Conservation (phyloP, 1,284 basidiomycete genomes). For the Cutaneotrichosporon cutaneum region DNA sequence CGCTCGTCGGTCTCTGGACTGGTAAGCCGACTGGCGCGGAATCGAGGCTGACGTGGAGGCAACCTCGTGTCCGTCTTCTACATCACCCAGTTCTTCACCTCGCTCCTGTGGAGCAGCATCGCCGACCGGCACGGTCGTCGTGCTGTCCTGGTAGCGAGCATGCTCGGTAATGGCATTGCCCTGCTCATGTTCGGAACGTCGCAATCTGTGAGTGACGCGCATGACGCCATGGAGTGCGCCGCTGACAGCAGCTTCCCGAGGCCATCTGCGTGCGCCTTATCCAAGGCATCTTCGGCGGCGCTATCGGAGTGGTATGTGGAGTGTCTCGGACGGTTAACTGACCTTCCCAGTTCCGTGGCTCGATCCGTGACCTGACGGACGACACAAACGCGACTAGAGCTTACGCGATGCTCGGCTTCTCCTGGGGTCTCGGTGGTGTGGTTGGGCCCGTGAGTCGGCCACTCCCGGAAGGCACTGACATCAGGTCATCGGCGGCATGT, state of each 20-base stretch:
- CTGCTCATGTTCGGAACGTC: slow-evolving; percentile 77
- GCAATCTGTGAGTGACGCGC: slow-evolving; percentile 56
- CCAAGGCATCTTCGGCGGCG: slow-evolving; percentile 93
- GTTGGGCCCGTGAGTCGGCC: slow-evolving; percentile 46
- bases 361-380: slow-evolving; percentile 76
- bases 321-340: background rate
- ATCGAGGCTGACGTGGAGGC: slow-evolving; percentile 28
- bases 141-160: slow-evolving; percentile 77
- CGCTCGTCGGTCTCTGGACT: slow-evolving; percentile 51
- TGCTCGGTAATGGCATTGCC: slow-evolving; percentile 66
- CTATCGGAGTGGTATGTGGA: slow-evolving; percentile 78
- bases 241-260: slow-evolving; percentile 72
- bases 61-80: slow-evolving; percentile 57
- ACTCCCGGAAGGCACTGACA: too few species aligned
- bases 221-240: slow-evolving; percentile 68
- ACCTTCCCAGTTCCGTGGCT: slow-evolving; percentile 60
- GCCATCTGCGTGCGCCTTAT: slow-evolving; percentile 85
- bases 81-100: slow-evolving; percentile 74
- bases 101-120: slow-evolving; percentile 86
- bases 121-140: slow-evolving; percentile 88
- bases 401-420: slow-evolving; percentile 90
- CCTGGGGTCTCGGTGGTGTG: slow-evolving; percentile 88
- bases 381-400: slow-evolving; percentile 85
- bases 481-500: slow-evolving; percentile 74
- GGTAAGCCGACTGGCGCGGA: slow-evolving; percentile 27